Conservation (phyloP, 2,329 filamentous ascomycete species). For the Dothistroma septosporum region DNA sequence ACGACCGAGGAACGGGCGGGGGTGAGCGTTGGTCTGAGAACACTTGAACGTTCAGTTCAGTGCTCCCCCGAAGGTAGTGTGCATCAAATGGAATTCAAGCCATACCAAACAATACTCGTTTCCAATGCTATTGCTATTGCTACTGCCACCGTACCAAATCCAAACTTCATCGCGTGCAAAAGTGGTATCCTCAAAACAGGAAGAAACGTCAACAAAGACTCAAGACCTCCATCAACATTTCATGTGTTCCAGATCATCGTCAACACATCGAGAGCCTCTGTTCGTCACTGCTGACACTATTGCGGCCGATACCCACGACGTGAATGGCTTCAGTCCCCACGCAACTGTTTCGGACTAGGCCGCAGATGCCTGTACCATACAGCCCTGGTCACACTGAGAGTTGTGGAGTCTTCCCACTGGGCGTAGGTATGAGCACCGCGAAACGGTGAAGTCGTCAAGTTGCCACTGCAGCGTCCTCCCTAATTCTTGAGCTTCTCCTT, state of each 20-base stretch:
- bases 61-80: not conserved
- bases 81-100: not conserved
- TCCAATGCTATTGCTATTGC: not conserved
- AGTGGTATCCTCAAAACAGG: not conserved
- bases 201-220: not conserved
- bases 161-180: not conserved
- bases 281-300: no score
- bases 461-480: not conserved
- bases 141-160: not conserved
- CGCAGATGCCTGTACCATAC: no score
- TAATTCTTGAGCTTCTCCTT: conserved; percentile 45
- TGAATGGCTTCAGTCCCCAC: no score
- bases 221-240: not conserved
- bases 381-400: no score
- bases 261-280: not conserved
- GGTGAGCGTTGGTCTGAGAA: no score
- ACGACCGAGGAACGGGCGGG: no score
- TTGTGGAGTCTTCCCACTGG: no score
- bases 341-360: no score
- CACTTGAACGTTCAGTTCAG: no score
- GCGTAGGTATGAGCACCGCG: no score
- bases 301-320: no score
- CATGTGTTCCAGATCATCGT: not conserved
- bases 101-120: not conserved
- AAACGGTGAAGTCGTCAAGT: not conserved